Conservation (phyloP, 768 basidiomycete species). For the Pulveroboletus sp. region DNA sequence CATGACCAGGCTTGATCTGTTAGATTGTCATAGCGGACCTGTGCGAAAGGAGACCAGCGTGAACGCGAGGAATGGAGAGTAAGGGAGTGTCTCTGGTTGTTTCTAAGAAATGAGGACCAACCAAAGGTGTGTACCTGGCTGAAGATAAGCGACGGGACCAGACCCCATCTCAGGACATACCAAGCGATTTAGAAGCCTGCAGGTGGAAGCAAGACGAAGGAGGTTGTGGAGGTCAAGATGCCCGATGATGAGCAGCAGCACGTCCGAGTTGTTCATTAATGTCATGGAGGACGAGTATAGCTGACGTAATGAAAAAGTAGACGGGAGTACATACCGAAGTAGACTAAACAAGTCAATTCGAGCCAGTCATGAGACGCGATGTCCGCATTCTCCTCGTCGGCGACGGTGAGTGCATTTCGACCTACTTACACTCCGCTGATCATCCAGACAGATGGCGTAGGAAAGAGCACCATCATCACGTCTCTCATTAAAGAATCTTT, state of each 20-base stretch:
- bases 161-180: constrained; percentile 29
- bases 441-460: constrained; percentile 76
- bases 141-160: background rate
- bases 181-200: constrained; percentile 30
- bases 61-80: constrained; percentile 43
- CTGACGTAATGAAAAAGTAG: constrained; percentile 17
- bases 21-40: constrained; percentile 48
- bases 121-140: constrained; percentile 56
- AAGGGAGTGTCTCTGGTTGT: constrained; percentile 50
- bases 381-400: constrained; percentile 92
- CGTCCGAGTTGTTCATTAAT: constrained; percentile 39
- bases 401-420: constrained; percentile 58
- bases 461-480: constrained; percentile 96
- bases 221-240: constrained; percentile 42
- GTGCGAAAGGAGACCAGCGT: constrained; percentile 40
- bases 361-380: constrained; percentile 72
- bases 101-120: constrained; percentile 50
- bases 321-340: no score
- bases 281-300: constrained; percentile 1
- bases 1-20: constrained; percentile 51
- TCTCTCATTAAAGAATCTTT: constrained; percentile 95
- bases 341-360: constrained; percentile 11
- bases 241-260: constrained; percentile 51
- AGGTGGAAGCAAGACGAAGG: constrained; percentile 26
- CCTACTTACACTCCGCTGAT: background rate